These are phyloP conservation scores for Aquilaria yunnanensis DNA, from an alignment of 345 rosid species.

Conservation along the genomic window DNA sequence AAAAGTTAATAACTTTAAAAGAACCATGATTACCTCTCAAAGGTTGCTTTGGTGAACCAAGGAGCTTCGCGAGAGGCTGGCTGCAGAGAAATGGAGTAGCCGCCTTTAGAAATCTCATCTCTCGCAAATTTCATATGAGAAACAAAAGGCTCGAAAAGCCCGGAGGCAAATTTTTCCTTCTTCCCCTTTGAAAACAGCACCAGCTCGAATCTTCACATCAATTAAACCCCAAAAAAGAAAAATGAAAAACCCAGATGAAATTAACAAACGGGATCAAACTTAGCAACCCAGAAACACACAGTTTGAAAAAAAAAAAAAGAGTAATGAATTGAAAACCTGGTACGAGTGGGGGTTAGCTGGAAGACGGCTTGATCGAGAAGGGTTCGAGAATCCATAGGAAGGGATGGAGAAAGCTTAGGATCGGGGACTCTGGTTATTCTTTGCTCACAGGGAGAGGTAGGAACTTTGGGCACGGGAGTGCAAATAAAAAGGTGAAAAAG, in stretches of 20 bases:
- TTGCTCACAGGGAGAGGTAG: no score
- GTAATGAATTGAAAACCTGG: conserved; percentile 40
- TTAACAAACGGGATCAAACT: neutral
- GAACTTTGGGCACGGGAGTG: no score
- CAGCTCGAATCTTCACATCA: conserved; percentile 63
- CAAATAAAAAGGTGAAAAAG: no score
- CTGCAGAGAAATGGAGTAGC: conserved; percentile 69
- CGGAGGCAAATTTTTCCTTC: conserved; percentile 81
- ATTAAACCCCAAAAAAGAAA: neutral
- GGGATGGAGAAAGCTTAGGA: neutral
- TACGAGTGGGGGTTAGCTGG: conserved; percentile 91
- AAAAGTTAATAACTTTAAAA: neutral
- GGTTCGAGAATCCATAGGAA: conserved; percentile 47
- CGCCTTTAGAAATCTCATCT: conserved; percentile 82
- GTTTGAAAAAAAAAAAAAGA: neutral
- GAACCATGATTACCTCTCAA: conserved; percentile 46
- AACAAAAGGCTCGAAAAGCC: conserved; percentile 73
- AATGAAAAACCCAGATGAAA: neutral
- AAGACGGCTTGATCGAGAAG: conserved; percentile 69
- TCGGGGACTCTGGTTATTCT: no score
- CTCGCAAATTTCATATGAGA: conserved; percentile 65
- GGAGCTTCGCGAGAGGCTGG: conserved; percentile 36
- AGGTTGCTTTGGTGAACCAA: conserved; percentile 88
- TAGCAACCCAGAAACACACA: neutral
- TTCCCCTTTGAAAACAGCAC: conserved; percentile 55